A percentile compares a stretch with the other conserved stretches of the same genome.
Evolutionary conservation across 192 early-diverging fungal genomes (phyloP).

Genomic region (Coemansia sp.): DNA sequence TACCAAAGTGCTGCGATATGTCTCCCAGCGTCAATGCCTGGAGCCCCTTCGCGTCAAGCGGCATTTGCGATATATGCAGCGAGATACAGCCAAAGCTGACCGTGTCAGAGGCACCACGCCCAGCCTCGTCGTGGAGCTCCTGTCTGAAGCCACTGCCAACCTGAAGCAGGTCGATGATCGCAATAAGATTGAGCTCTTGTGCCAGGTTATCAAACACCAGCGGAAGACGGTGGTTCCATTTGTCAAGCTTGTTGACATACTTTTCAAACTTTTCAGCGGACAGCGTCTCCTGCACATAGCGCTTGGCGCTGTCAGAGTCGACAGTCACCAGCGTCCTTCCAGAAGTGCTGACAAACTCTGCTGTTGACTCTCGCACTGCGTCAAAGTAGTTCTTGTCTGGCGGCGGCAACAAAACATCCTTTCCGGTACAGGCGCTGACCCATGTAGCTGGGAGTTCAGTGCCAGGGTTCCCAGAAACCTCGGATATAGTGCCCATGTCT

Average conservation of each 20-base stretch:
- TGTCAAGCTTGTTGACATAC: constrained; percentile 29
- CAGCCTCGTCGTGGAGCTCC: constrained; percentile 64
- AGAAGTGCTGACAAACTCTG: constrained; percentile 14
- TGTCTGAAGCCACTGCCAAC: constrained; percentile 75
- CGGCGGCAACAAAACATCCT: constrained; percentile 18
- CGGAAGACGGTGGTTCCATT: constrained; percentile 65
- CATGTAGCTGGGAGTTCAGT: constrained; percentile 28
- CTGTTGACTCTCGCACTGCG: constrained; percentile 47
- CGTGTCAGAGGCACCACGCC: constrained; percentile 72
- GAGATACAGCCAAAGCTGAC: constrained; percentile 82
- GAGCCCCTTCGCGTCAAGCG: constrained; percentile 60
- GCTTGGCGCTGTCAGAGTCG: constrained; percentile 21
- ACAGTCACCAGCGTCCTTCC: constrained; percentile 39
- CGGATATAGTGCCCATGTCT: constrained; percentile 34
- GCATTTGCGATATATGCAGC: constrained; percentile 71
- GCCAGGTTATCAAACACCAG: constrained; percentile 72
- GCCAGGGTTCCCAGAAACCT: constrained; percentile 16
- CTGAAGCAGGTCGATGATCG: constrained; percentile 71
- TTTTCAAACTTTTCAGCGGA: constrained; percentile 39
- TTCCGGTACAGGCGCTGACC: constrained; percentile 36
- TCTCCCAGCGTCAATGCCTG: constrained; percentile 62
- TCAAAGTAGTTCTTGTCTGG: constrained; percentile 28
- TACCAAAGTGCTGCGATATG: constrained; percentile 67
- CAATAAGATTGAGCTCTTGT: constrained; percentile 77
- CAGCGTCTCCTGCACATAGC: constrained; percentile 33